Conservation (phyloP, 129 eudicot species). For the Arctium minus region DNA sequence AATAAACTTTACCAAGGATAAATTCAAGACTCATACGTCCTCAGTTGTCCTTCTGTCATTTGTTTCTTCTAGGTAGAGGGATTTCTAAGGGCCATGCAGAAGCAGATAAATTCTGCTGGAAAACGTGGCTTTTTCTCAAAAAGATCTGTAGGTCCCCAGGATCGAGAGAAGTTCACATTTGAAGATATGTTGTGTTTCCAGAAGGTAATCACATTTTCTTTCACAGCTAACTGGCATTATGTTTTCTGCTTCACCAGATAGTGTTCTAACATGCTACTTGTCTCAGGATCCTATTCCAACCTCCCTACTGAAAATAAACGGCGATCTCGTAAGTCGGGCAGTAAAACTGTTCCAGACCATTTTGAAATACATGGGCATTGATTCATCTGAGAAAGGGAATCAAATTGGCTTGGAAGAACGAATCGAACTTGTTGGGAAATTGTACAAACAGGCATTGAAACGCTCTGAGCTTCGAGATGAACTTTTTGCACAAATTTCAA, state of each 20-base stretch:
- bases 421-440: constrained; percentile 75
- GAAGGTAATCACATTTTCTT: constrained; percentile 42
- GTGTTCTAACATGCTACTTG: constrained; percentile 4
- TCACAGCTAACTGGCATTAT: background rate
- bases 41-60: background rate
- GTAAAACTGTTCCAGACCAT: constrained; percentile 81
- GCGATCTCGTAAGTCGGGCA: constrained; percentile 79
- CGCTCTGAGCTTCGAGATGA: constrained; percentile 99
- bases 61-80: constrained; percentile 71
- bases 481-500: constrained; percentile 87
- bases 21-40: constrained; percentile 13
- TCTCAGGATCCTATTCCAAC: constrained; percentile 96
- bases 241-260: background rate
- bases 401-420: constrained; percentile 76
- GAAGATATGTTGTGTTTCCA: constrained; percentile 99
- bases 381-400: constrained; percentile 65
- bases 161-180: constrained; percentile 79
- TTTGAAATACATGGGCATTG: constrained; percentile 87
- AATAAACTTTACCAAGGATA: background rate
- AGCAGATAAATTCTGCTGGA: constrained; percentile 86
- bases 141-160: constrained; percentile 77
- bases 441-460: constrained; percentile 86
- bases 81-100: constrained; percentile 92
- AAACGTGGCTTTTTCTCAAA: constrained; percentile 92
- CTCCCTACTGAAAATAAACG: constrained; percentile 71